Evolutionary conservation across 2,329 filamentous ascomycete genomes (phyloP).

Genomic region (Penicillium hordei): DNA sequence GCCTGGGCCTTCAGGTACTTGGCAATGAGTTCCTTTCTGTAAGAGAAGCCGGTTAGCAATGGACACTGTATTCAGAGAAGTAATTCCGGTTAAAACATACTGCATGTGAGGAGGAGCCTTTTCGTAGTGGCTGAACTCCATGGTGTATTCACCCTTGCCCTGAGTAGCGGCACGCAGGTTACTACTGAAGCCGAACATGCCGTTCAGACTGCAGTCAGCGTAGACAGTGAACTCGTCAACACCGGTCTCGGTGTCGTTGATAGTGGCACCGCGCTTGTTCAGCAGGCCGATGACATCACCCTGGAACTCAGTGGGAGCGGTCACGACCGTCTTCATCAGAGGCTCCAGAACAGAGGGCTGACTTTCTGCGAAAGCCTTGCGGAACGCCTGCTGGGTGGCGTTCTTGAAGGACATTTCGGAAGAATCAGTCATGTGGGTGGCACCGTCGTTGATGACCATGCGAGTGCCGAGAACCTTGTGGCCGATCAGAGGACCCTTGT

Average conservation of each 20-base stretch:
- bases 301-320: slow-evolving; percentile 95
- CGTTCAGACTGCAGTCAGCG: slow-evolving; percentile 89
- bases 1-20: slow-evolving; percentile 68
- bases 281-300: slow-evolving; percentile 90
- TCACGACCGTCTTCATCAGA: slow-evolving; percentile 97
- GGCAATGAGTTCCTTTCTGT: slow-evolving; percentile 63
- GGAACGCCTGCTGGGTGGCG: slow-evolving; percentile 94
- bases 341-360: slow-evolving; percentile 87
- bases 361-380: slow-evolving; percentile 81
- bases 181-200: slow-evolving; percentile 96
- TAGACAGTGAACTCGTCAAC: slow-evolving; percentile 89
- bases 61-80: not conserved
- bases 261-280: slow-evolving; percentile 95
- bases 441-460: slow-evolving; percentile 95
- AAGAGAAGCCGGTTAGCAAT: slow-evolving; percentile 13
- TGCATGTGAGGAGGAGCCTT: slow-evolving; percentile 85
- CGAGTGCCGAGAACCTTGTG: slow-evolving; percentile 85
- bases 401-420: slow-evolving; percentile 95
- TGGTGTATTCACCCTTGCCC: slow-evolving; percentile 96
- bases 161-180: slow-evolving; percentile 91
- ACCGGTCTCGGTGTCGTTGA: slow-evolving; percentile 92
- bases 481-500: slow-evolving; percentile 85
- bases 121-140: slow-evolving; percentile 98
- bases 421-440: slow-evolving; percentile 96
- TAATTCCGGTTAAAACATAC: slow-evolving; percentile 53